Percentiles rank a stretch among this genome's conserved stretches.
Conservation (phyloP, 805 yeast genomes). For the Isabelozyma pseudorhagii region DNA sequence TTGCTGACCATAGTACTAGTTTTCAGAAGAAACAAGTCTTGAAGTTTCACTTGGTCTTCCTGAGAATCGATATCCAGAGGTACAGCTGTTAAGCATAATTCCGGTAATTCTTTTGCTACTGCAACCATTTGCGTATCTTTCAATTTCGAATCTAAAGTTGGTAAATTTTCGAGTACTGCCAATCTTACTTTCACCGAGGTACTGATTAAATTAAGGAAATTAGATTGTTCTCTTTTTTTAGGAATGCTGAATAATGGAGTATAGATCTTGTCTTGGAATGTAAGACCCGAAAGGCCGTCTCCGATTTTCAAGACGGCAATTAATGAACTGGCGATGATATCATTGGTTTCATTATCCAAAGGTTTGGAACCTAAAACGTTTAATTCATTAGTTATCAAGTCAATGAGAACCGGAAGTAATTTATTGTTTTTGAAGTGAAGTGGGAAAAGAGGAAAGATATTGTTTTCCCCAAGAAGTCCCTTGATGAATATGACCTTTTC, state of each 20-base stretch:
- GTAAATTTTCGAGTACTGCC: conserved; percentile 42
- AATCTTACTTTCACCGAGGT: conserved; percentile 31
- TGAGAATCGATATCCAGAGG: conserved; percentile 25
- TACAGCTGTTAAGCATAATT: conserved; percentile 26
- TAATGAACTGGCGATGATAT: conserved; percentile 45
- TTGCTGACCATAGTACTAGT: conserved; percentile 40
- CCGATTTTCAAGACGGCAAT: conserved; percentile 63
- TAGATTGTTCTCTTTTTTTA: conserved; percentile 15
- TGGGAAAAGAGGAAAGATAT: conserved; percentile 31
- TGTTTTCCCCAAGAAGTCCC: conserved; percentile 47
- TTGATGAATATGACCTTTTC: conserved; percentile 70
- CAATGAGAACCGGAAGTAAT: conserved; percentile 66
- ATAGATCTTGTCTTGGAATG: conserved; percentile 71
- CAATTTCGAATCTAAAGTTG: conserved; percentile 46
- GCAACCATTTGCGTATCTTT: conserved; percentile 50
- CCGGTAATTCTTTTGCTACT: conserved; percentile 42
- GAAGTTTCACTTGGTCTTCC: conserved; percentile 37
- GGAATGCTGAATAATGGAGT: conserved; percentile 36
- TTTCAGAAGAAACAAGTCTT: conserved; percentile 50
- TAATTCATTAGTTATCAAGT: conserved; percentile 43
- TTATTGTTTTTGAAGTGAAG: conserved; percentile 58
- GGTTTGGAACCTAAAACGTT: conserved; percentile 13
- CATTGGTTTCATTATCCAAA: conserved; percentile 28
- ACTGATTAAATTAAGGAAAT: conserved; percentile 23
- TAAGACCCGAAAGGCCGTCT: conserved; percentile 62